Base-by-base conservation (phyloP, 495 filamentous ascomycete species). In the Rhizodiscina lignyota region DNA sequence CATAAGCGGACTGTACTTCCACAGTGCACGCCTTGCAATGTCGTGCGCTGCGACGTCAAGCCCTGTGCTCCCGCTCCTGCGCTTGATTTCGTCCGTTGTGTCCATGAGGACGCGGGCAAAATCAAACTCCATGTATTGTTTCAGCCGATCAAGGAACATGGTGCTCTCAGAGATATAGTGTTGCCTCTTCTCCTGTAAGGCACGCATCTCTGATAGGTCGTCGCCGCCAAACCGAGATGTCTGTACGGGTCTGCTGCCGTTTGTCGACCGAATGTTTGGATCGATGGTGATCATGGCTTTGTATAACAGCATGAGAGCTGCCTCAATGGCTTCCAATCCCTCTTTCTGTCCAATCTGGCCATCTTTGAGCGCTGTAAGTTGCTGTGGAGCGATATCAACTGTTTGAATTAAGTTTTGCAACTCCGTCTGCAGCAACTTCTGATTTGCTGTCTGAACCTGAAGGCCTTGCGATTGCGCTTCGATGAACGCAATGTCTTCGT, bases 201-300 rank as follows among this genome's bases (percentile, higher is more conserved):
- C 87, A 32, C 76, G 77, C 84, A 96, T 94, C 45, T 79, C 77
- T 30, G 81, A 79, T 43, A 93, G 75, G 42, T 89, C 84, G 35
- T 71, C 82, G 50, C 79, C 76, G 5, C 68, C 71, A 39, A 80
- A 74, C n/a, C n/a, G n/a, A n/a, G n/a, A n/a, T n/a, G n/a, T n/a
- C n/a, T n/a, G n/a, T n/a, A n/a, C n/a, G n/a, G n/a, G n/a, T n/a
- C n/a, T n/a, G 13, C 72, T 69, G 26, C 72, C 66, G 13, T 29
- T 27, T 2, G 18, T 21, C 31, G 64, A 62, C 27, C 73, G 67
- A 34, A 83, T 68, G 16, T 74, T 69, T 0, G 85, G 82, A 52
- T 94, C 86, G 36, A 94, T 94, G 39, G 81, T 94, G 39, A 77
- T 60, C 78, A 96, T 84, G n/a, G 87, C 87, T 48, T 83, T 87